Evolutionary conservation across 371 early-diverging fungal species (phyloP).

Genomic region (Umbelopsis sp.): DNA sequence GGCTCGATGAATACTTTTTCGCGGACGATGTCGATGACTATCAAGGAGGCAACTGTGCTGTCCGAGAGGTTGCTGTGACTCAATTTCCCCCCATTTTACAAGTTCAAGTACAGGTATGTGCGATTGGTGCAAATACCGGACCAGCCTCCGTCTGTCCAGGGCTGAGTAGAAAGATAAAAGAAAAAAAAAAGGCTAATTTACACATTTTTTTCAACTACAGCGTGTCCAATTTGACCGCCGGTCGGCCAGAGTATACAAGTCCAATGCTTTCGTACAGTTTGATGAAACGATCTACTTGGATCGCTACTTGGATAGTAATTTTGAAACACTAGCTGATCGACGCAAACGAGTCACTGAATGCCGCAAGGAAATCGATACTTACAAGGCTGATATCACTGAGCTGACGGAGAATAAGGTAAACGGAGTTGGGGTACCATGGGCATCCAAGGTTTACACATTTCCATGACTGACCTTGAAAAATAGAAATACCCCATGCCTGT

Average conservation of each 20-base stretch:
- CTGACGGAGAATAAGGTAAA: conserved; percentile 38
- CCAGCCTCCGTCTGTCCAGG: too few species aligned
- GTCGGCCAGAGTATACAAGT: conserved; percentile 63
- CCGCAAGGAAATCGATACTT: conserved; percentile 36
- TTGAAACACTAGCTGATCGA: conserved; percentile 35
- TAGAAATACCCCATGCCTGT: conserved; percentile 43
- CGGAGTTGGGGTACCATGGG: not conserved
- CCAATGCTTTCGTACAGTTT: conserved; percentile 63
- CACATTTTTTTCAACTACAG: conserved; percentile 26
- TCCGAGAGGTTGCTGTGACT: conserved; percentile 53
- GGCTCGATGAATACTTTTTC: conserved; percentile 68
- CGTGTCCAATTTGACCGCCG: conserved; percentile 71
- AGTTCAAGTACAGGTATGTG: conserved; percentile 52
- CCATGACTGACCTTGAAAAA: too few species aligned
- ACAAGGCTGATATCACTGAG: conserved; percentile 31
- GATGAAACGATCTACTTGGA: conserved; percentile 60
- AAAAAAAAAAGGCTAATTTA: too few species aligned
- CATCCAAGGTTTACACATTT: too few species aligned
- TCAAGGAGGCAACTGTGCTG: conserved; percentile 57
- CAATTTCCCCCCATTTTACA: conserved; percentile 67
- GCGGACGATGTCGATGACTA: conserved; percentile 49
- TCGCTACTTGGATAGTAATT: conserved; percentile 53
- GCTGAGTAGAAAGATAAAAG: too few species aligned
- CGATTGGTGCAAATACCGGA: too few species aligned
- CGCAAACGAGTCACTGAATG: conserved; percentile 39